Conservation (phyloP, 2,329 filamentous ascomycete genomes). For the Pezicula neosporulosa region DNA sequence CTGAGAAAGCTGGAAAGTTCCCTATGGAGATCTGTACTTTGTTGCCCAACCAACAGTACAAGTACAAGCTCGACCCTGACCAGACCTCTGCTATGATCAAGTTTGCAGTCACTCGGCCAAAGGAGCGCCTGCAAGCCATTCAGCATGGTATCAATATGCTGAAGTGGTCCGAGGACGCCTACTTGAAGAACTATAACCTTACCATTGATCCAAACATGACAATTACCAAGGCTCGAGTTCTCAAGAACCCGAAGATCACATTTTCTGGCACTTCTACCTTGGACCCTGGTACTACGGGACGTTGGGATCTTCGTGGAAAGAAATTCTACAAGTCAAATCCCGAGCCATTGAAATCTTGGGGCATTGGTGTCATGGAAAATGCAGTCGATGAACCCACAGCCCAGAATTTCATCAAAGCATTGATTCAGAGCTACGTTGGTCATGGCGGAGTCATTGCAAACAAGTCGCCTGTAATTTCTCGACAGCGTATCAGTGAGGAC, state of each 20-base stretch:
- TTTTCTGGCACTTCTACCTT: conserved; percentile 43
- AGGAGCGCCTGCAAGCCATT: conserved; percentile 65
- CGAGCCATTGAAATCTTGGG: conserved; percentile 67
- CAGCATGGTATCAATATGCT: conserved; percentile 63
- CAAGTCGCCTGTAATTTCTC: conserved; percentile 38
- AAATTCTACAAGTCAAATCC: conserved; percentile 69
- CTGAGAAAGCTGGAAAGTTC: conserved; percentile 50
- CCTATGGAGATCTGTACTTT: conserved; percentile 59
- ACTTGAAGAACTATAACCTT: conserved; percentile 71
- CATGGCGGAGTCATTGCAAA: conserved; percentile 58
- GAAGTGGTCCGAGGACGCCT: conserved; percentile 65
- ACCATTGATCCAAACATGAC: conserved; percentile 63
- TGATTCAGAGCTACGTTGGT: conserved; percentile 54
- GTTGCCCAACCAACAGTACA: conserved; percentile 54
- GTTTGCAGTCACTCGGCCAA: conserved; percentile 79
- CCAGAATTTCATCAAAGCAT: conserved; percentile 53
- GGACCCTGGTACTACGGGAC: conserved; percentile 64
- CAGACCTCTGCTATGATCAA: conserved; percentile 85
- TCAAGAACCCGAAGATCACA: conserved; percentile 67
- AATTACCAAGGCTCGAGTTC: conserved; percentile 64
- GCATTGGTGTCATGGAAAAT: conserved; percentile 63
- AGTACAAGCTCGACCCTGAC: conserved; percentile 54
- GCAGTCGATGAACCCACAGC: conserved; percentile 44
- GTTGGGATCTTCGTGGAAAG: conserved; percentile 84
- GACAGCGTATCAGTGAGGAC: conserved; percentile 4